Evolutionary conservation across 768 basidiomycete genomes (phyloP).

Genomic region (Boletus barrowsii): DNA sequence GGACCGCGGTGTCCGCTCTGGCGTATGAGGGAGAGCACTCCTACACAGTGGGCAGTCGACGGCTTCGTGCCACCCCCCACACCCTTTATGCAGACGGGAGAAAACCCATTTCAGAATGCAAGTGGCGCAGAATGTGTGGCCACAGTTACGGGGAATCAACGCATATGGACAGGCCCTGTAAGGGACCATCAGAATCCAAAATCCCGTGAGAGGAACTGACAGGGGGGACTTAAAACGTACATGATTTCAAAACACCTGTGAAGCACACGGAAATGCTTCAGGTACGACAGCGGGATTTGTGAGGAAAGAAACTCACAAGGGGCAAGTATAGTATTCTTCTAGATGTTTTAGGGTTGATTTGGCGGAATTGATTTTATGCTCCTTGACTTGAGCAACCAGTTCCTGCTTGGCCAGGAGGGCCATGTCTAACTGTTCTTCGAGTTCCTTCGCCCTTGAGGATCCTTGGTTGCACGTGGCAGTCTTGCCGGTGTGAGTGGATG

Average conservation of each 20-base stretch:
- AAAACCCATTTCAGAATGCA: constrained; percentile 71
- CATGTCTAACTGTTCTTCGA: constrained; percentile 39
- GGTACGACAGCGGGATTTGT: constrained; percentile 4
- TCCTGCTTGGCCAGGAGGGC: constrained; percentile 43
- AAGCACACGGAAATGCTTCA: constrained; percentile 8
- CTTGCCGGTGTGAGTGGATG: background rate
- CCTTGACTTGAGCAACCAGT: constrained; percentile 38
- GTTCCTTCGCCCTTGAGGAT: constrained; percentile 38
- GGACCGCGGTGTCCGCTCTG: constrained; percentile 49
- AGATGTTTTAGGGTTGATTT: constrained; percentile 47
- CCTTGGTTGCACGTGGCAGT: constrained; percentile 32
- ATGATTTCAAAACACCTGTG: constrained; percentile 63
- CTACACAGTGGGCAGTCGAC: constrained; percentile 71
- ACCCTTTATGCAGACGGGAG: constrained; percentile 58
- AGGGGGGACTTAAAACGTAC: constrained; percentile 23
- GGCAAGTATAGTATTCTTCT: constrained; percentile 63
- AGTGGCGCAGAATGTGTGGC: constrained; percentile 66
- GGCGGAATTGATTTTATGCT: constrained; percentile 33
- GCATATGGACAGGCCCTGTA: constrained; percentile 52
- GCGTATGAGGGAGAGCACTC: constrained; percentile 47
- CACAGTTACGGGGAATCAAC: constrained; percentile 53
- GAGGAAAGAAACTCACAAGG: constrained; percentile 44
- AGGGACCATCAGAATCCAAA: background rate
- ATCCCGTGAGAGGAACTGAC: constrained; percentile 1
- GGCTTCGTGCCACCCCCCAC: constrained; percentile 65